Base-by-base conservation (phyloP, 768 basidiomycete species). In the Suillus decipiens region DNA sequence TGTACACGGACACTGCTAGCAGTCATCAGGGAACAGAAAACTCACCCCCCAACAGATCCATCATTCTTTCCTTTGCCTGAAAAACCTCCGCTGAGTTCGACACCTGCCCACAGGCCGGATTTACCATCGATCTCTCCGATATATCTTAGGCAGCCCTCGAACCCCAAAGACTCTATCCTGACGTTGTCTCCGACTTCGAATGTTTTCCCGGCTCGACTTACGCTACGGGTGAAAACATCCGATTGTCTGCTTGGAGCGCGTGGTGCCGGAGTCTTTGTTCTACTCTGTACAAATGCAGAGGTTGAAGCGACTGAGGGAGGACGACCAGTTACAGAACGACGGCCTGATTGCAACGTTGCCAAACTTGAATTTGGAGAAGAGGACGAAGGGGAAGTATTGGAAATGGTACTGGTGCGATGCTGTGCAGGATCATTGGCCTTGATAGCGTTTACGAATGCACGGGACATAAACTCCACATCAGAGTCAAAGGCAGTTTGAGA, bases 21-120 rank as follows among this genome's bases (percentile, higher is more conserved):
- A 53, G 51, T 34, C 12, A 34, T 34, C 19, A 34, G 19, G 10
- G 31, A 12, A 33, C 19, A 53, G 51, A 34, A 7, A 24, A 82
- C 93, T 80, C 72, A 97, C 96, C 93, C 93, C 65, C 80, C 83
- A 5, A 96, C 95, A 51, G 86, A 85, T 39, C 96, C 96, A 69
- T 98, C 86, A 70, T 99, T 99, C 79, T 99, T 99, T 1, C 96
- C 96, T 74, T 91, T 92, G 22, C 96, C 95, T 19, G 83, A 75
- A 72, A 95, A 96, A 7, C 92, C 92, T 41, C 89, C 89, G 68
- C 85, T 80, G 24, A 99, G 81, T 76, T 98, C 93, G 24, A 99
- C 93, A 15, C 96, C 96, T 17, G 93, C 96, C 92, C 93, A 99
- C 7, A 88, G 77, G 4, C 96, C 96, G 3, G 85, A 81, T 75